These are phyloP conservation scores for Cyberlindnera mrakii DNA, from an alignment of 805 yeast genomes.

Conservation along the genomic window DNA sequence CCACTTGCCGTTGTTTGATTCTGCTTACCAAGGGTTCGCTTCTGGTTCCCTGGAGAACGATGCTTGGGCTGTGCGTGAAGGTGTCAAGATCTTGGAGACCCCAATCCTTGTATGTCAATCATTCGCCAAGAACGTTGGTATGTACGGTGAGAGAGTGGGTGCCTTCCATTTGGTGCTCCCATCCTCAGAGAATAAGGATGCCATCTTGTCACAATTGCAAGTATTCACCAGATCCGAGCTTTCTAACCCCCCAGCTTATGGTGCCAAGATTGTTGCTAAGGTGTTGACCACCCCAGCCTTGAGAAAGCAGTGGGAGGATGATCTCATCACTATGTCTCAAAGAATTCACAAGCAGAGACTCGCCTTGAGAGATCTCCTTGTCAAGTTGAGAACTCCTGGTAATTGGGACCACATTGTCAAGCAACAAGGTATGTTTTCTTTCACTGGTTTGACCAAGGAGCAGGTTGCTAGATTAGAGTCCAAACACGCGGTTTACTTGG, in stretches of 20 bases:
- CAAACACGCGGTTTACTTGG: constrained; percentile 77
- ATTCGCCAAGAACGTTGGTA: constrained; percentile 93
- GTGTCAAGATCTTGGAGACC: constrained; percentile 41
- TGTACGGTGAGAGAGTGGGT: constrained; percentile 97
- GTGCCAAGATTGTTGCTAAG: constrained; percentile 82
- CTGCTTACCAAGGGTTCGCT: constrained; percentile 97
- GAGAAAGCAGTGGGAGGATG: constrained; percentile 74
- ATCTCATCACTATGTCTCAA: constrained; percentile 79
- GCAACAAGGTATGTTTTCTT: constrained; percentile 97
- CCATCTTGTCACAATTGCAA: constrained; percentile 71
- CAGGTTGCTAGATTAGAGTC: constrained; percentile 74
- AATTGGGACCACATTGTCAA: constrained; percentile 85
- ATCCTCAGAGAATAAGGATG: constrained; percentile 37
- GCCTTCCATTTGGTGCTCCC: constrained; percentile 74
- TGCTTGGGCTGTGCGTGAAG: constrained; percentile 68
- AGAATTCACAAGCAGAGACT: constrained; percentile 79
- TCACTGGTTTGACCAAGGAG: constrained; percentile 74
- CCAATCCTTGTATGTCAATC: constrained; percentile 86
- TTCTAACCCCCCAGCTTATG: constrained; percentile 93
- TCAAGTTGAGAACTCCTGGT: constrained; percentile 72
- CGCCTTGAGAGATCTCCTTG: constrained; percentile 54
- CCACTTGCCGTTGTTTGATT: constrained; percentile 83
- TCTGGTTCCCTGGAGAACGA: constrained; percentile 80
- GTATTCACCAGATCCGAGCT: constrained; percentile 75
- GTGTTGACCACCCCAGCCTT: constrained; percentile 65